phyloP scores from a whole-genome alignment of 2,329 filamentous ascomycete species.

The Hysterium pulicare region DNA sequence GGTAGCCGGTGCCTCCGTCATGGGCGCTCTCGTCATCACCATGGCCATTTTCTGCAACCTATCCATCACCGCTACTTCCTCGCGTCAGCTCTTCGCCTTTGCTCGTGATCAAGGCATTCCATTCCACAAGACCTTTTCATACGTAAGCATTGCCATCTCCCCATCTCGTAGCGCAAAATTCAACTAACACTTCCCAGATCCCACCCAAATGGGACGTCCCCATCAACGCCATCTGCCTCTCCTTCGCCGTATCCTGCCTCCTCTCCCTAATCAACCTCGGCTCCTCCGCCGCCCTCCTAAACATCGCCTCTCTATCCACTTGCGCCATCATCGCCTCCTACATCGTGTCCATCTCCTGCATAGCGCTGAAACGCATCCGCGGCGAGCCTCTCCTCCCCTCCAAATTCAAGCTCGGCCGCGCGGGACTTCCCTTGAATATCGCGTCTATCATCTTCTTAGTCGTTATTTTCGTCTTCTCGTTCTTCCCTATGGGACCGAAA shows the following conservation, averaged over 20 bases:
- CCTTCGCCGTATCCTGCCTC: conserved; percentile 16
- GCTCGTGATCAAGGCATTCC: conserved; percentile 29
- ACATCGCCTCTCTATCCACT: no score
- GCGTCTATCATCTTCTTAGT: no score
- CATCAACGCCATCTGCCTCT: conserved; percentile 18
- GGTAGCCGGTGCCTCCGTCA: conserved; percentile 14
- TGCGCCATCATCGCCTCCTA: no score
- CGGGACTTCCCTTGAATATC: no score
- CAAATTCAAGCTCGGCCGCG: no score
- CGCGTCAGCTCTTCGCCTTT: no score
- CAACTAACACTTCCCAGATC: conserved; percentile 8
- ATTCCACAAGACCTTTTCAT: conserved; percentile 10
- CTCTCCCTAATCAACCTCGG: conserved; percentile 29
- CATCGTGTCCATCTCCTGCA: no score
- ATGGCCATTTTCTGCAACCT: conserved; percentile 27
- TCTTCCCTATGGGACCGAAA: no score
- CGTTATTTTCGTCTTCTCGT: no score
- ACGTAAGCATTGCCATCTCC: conserved; percentile 13
- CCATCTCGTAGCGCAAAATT: conserved; percentile 9
- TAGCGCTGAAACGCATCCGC: no score
- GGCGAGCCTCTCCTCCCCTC: no score
- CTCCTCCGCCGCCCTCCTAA: conserved; percentile 20
- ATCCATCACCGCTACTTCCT: conserved; percentile 22
- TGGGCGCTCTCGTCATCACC: conserved; percentile 24
- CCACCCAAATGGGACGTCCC: conserved; percentile 19